Base-by-base conservation (phyloP, 768 basidiomycete genomes). In the Sarcomyxa edulis region DNA sequence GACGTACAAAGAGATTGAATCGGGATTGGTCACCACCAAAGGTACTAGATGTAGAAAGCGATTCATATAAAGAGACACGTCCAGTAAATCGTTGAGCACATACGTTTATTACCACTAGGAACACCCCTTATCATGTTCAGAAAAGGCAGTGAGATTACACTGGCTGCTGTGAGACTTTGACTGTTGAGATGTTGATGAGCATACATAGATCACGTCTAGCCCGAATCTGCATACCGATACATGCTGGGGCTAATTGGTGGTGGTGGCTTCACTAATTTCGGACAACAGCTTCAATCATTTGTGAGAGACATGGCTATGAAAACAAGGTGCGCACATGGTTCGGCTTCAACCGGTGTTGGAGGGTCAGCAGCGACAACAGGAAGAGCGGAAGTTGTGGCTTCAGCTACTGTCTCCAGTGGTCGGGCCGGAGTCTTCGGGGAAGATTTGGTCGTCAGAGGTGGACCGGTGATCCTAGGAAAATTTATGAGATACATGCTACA, bases 71-170 rank as follows among this genome's bases (percentile, higher is more conserved):
- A 23, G 10, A 7, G n/a, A n/a, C n/a, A n/a, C n/a, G n/a, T n/a
- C n/a, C n/a, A n/a, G n/a, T n/a, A n/a, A n/a, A n/a, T n/a, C n/a
- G n/a, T n/a, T n/a, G n/a, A 22, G n/a, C 15, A 53, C 65, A 28
- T 43, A 71, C 71, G 47, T 53, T 70, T 65, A 56, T 74, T 66
- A 39, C 67, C 62, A 15, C 61, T 52, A 18, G 72, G 72, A 11
- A 74, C 72, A 39, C 62, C 62, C 25, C 69, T 59, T 25, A 74
- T 59, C 56, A 67, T 62, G 42, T 62, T 65, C 40, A 74, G 56
- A 39, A 67, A 57, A 16, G 72, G 72, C n/a, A 74, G 55, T 10
- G 70, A 72, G 48, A 67, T 66, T 23, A 74, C 72, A 39, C 72
- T 74, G 32, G 62, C 61, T 21, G 62, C 60, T 33, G 68, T 65